Percentiles rank a stretch among this genome's conserved stretches.
These are phyloP conservation scores for Cyclaneusma minus DNA, from an alignment of 2,329 filamentous ascomycete genomes.

Conservation along the genomic window DNA sequence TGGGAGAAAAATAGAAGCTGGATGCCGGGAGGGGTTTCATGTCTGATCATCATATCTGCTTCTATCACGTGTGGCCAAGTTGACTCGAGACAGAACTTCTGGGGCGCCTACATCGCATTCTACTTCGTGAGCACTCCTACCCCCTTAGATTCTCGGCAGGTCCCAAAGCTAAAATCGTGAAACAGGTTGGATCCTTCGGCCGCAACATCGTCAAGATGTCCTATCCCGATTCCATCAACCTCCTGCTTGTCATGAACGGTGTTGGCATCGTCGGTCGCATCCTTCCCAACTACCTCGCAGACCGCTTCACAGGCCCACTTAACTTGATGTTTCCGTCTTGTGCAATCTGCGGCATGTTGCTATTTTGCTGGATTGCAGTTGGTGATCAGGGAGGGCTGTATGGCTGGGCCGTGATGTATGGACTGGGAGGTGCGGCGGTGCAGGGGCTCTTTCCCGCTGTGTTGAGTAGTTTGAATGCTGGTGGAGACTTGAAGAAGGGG, in stretches of 20 bases:
- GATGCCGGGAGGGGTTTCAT: not conserved
- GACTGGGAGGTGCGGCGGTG: conserved; percentile 30
- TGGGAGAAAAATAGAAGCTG: not conserved
- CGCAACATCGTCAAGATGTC: conserved; percentile 21
- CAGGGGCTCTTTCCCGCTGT: conserved; percentile 36
- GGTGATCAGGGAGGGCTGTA: conserved; percentile 26
- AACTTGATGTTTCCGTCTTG: conserved; percentile 33
- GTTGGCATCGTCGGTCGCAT: conserved; percentile 32
- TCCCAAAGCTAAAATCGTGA: conserved; percentile 11
- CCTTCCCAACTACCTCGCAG: conserved; percentile 29
- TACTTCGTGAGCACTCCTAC: conserved; percentile 9
- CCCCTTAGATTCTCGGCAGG: not conserved
- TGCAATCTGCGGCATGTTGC: conserved; percentile 16
- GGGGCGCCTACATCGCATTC: conserved; percentile 28
- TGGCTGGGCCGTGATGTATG: conserved; percentile 33
- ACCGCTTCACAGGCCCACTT: conserved; percentile 32
- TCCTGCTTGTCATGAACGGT: conserved; percentile 37
- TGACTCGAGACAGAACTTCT: conserved; percentile 20
- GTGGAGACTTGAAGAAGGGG: conserved; percentile 30
- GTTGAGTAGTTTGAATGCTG: conserved; percentile 29
- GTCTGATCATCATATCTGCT: not conserved
- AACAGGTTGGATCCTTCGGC: conserved; percentile 25
- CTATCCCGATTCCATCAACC: conserved; percentile 27
- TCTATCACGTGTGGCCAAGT: not conserved
- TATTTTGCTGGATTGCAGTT: conserved; percentile 34